Evolutionary conservation across 2,329 filamentous ascomycete genomes (phyloP).

Genomic region (Colletotrichum brevisporum): DNA sequence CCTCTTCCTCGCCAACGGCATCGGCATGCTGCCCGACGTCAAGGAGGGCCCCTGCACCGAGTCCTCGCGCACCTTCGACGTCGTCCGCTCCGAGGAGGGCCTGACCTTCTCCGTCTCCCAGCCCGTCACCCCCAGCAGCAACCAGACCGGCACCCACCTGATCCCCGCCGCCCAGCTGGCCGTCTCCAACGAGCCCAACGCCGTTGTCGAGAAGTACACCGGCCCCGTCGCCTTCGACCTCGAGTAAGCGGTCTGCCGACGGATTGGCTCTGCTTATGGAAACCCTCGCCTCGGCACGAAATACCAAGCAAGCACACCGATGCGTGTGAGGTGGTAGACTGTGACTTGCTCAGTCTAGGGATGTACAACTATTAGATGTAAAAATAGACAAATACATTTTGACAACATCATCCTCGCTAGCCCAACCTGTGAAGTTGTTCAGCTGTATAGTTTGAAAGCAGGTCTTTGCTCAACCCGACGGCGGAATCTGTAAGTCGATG

Average conservation of each 20-base stretch:
- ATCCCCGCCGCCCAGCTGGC: slow-evolving; percentile 46
- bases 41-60: slow-evolving; percentile 46
- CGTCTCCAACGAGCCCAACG: slow-evolving; percentile 45
- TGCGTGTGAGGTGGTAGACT: slow-evolving; percentile 4
- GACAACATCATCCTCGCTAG: background rate
- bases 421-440: too few species aligned
- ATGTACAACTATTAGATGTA: slow-evolving; percentile 4
- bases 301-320: slow-evolving; percentile 20
- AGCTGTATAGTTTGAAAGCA: too few species aligned
- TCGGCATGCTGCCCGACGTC: slow-evolving; percentile 49
- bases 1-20: slow-evolving; percentile 40
- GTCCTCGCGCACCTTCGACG: slow-evolving; percentile 49
- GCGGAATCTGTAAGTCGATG: too few species aligned
- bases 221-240: slow-evolving; percentile 43
- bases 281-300: background rate
- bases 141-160: slow-evolving; percentile 46
- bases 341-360: slow-evolving; percentile 18
- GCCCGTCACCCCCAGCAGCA: slow-evolving; percentile 45
- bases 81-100: slow-evolving; percentile 44
- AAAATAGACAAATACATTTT: slow-evolving; percentile 5
- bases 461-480: too few species aligned
- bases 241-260: slow-evolving; percentile 23
- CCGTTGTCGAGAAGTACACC: slow-evolving; percentile 47
- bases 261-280: background rate
- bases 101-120: slow-evolving; percentile 47